phyloP scores from a whole-genome alignment of 768 basidiomycete species.

The Suillus plorans region DNA sequence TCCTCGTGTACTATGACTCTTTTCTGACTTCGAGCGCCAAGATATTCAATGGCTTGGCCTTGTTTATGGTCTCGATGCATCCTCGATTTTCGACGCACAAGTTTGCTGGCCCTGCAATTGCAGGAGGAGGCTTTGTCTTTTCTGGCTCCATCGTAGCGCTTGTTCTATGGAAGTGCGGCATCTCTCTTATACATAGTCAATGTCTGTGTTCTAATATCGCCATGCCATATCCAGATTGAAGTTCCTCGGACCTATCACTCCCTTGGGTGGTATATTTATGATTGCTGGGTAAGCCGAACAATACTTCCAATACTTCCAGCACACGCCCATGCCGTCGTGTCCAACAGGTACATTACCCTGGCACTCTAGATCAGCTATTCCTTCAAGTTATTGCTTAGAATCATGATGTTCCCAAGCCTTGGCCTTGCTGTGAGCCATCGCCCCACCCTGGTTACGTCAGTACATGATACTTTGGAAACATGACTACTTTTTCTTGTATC shows the following conservation, averaged over 20 bases:
- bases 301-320: neutral
- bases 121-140: constrained; percentile 55
- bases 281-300: constrained; percentile 58
- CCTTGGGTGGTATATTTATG: constrained; percentile 62
- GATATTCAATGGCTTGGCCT: constrained; percentile 69
- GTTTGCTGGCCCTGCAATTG: constrained; percentile 70
- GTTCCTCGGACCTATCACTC: constrained; percentile 64
- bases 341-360: constrained; percentile 54
- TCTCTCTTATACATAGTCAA: neutral
- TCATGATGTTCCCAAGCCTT: neutral
- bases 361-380: constrained; percentile 35
- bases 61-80: constrained; percentile 63
- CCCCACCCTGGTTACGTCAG: neutral
- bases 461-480: neutral
- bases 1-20: neutral
- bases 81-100: constrained; percentile 55
- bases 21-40: constrained; percentile 28
- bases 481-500: neutral
- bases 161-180: constrained; percentile 44
- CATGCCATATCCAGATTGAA: constrained; percentile 35
- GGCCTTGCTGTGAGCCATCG: neutral
- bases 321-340: constrained; percentile 10
- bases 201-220: constrained; percentile 4
- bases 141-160: constrained; percentile 62
- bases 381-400: neutral